Conservation (phyloP, 1,284 basidiomycete species). For the Ganoderma lingzhi region DNA sequence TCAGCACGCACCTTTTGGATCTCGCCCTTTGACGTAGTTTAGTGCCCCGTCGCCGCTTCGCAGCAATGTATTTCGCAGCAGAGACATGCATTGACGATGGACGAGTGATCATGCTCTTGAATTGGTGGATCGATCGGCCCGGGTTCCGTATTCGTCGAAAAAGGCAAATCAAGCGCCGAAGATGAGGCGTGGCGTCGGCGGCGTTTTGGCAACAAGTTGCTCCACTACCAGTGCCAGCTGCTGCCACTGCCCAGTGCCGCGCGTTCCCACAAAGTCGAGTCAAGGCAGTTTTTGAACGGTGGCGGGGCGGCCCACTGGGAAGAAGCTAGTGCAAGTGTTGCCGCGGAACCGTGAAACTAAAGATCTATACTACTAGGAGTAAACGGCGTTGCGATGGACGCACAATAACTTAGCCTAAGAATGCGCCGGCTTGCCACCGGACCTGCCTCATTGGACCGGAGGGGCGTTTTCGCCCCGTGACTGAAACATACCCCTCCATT, state of each 20-base stretch:
- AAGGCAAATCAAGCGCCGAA: background rate
- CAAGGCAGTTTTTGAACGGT: too few species aligned
- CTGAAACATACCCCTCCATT: background rate
- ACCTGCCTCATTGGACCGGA: background rate
- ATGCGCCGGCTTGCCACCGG: too few species aligned
- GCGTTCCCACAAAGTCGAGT: too few species aligned
- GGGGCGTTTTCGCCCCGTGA: background rate
- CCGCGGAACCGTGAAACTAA: too few species aligned
- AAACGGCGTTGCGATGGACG: background rate
- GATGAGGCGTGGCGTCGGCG: background rate
- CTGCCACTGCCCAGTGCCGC: too few species aligned
- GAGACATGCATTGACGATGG: background rate
- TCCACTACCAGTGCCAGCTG: too few species aligned
- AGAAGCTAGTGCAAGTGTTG: too few species aligned
- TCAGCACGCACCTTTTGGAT: background rate
- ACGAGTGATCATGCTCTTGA: background rate
- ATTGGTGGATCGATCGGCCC: background rate
- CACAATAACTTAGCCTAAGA: background rate
- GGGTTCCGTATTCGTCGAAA: background rate
- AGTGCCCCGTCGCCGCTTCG: background rate
- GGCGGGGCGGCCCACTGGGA: too few species aligned
- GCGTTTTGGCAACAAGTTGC: background rate
- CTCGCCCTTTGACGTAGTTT: background rate
- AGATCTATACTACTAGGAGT: too few species aligned
- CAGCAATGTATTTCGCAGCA: slow-evolving; percentile 2